These are phyloP conservation scores for Phascolomyces articulosus DNA, from an alignment of 371 early-diverging fungal species.

Conservation along the genomic window DNA sequence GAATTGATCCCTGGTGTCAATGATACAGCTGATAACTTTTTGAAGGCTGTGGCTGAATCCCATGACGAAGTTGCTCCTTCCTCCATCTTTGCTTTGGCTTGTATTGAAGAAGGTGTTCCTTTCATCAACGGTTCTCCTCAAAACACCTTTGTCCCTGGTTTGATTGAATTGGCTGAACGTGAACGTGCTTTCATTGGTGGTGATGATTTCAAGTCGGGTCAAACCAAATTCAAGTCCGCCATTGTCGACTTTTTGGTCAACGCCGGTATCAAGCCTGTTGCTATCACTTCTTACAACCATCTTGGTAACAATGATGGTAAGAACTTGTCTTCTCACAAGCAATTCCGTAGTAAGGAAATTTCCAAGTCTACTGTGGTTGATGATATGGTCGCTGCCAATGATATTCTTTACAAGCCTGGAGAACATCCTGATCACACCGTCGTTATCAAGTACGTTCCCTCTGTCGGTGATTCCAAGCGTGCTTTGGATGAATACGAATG, in stretches of 20 bases:
- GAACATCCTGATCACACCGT: conserved; percentile 97
- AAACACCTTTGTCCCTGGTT: conserved; percentile 97
- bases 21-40: conserved; percentile 93
- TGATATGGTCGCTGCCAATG: conserved; percentile 96
- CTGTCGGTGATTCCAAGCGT: conserved; percentile 97
- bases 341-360: conserved; percentile 98
- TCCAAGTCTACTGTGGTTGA: conserved; percentile 97
- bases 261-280: conserved; percentile 97
- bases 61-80: conserved; percentile 94
- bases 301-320: conserved; percentile 98
- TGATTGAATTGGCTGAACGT: conserved; percentile 86
- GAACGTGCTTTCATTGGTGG: conserved; percentile 92
- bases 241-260: conserved; percentile 96
- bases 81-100: conserved; percentile 95
- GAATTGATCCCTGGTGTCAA: conserved; percentile 88
- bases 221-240: conserved; percentile 98
- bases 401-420: conserved; percentile 80
- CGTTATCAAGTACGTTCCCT: conserved; percentile 97
- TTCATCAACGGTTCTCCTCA: conserved; percentile 99
- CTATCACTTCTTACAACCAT: conserved; percentile 97
- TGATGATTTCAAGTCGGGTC: conserved; percentile 98
- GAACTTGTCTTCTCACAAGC: conserved; percentile 95
- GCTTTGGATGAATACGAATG: conserved; percentile 97
- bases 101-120: conserved; percentile 91
- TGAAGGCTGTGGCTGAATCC: conserved; percentile 75